These are phyloP conservation scores for Claviceps arundinis DNA, from an alignment of 2,329 filamentous ascomycete species.

Conservation along the genomic window DNA sequence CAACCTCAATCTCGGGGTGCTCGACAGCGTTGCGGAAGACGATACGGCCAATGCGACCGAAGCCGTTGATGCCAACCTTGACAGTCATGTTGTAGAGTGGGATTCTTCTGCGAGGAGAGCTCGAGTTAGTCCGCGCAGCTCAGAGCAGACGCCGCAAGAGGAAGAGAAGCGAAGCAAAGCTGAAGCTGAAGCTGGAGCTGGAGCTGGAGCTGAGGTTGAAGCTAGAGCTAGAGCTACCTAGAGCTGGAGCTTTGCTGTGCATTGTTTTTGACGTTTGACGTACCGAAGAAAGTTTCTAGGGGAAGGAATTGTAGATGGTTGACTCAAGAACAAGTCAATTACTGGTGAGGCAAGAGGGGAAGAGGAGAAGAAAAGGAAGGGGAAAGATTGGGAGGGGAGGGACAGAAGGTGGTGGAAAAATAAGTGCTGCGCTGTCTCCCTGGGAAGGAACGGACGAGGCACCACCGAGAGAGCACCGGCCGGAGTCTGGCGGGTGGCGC, in stretches of 20 bases:
- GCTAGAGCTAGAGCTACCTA: background rate
- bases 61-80: slow-evolving; percentile 98
- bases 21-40: slow-evolving; percentile 96
- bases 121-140: slow-evolving; percentile 1
- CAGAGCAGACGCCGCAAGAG: background rate
- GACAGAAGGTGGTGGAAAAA: slow-evolving; percentile 3
- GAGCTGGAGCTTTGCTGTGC: background rate
- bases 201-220: background rate
- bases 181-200: background rate
- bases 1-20: slow-evolving; percentile 78
- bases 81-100: slow-evolving; percentile 27
- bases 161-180: background rate
- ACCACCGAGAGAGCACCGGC: background rate
- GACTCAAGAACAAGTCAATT: background rate
- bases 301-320: slow-evolving; percentile 3
- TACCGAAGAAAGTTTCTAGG: slow-evolving; percentile 1
- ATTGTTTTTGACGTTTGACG: background rate
- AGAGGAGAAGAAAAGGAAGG: background rate
- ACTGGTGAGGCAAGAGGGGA: background rate
- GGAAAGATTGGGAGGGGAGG: background rate
- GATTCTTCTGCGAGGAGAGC: slow-evolving; percentile 2
- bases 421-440: slow-evolving; percentile 1
- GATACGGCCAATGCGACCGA: slow-evolving; percentile 98
- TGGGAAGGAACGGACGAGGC: background rate
- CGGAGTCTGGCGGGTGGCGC: background rate